These are phyloP conservation scores for Globisporangium alternatum DNA, from an alignment of 352 stramenopile genomes.

Conservation along the genomic window DNA sequence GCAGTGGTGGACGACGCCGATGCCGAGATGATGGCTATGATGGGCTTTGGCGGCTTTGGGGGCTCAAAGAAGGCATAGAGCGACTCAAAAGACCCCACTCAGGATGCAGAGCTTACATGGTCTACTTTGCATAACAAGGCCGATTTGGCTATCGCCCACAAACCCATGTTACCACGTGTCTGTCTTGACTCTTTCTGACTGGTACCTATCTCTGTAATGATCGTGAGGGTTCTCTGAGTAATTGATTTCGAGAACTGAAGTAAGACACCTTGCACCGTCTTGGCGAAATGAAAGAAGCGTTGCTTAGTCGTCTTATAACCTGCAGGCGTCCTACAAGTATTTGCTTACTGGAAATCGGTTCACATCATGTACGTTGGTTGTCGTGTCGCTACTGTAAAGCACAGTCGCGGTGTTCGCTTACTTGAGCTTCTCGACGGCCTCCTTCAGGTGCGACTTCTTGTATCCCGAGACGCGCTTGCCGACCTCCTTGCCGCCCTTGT, in stretches of 20 bases:
- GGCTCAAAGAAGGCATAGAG: slow-evolving; percentile 61
- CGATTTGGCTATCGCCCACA: background rate
- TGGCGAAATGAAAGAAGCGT: too few relatives aligned
- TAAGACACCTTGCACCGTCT: too few relatives aligned
- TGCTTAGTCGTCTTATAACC: too few relatives aligned
- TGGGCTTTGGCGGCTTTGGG: slow-evolving; percentile 89
- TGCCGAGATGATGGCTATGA: slow-evolving; percentile 90
- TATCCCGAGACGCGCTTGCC: slow-evolving; percentile 71
- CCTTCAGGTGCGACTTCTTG: slow-evolving; percentile 83
- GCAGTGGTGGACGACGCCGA: slow-evolving; percentile 38
- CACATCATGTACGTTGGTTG: too few relatives aligned
- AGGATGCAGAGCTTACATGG: background rate
- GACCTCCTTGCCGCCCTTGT: slow-evolving; percentile 79
- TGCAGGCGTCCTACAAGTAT: too few relatives aligned
- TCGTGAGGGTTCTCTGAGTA: too few relatives aligned
- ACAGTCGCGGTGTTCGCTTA: slow-evolving; percentile 15
- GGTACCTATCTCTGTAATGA: too few relatives aligned
- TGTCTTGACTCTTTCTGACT: too few relatives aligned
- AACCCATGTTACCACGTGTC: background rate
- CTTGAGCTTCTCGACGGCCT: slow-evolving; percentile 53
- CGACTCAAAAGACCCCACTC: background rate
- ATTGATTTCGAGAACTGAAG: too few relatives aligned
- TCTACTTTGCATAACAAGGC: background rate
- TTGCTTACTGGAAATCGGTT: too few relatives aligned
- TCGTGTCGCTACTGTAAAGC: too few relatives aligned